Percentiles rank a stretch among this genome's conserved stretches.
phyloP scores from a whole-genome alignment of 192 early-diverging fungal species.

The Diversispora epigaea region DNA sequence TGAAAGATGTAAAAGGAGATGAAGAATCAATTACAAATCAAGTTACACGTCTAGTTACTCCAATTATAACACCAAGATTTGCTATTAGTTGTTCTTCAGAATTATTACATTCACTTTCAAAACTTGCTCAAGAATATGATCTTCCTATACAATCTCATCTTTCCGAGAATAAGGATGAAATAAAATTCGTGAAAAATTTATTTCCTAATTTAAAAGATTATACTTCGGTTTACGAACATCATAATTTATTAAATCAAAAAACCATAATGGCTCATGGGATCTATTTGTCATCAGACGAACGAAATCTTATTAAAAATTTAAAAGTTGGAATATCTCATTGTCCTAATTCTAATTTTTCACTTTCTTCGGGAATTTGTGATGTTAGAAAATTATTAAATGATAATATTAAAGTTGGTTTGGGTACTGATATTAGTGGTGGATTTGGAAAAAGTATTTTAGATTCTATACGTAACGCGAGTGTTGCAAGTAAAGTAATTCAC shows the following conservation, averaged over 20 bases:
- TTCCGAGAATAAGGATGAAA: conserved; percentile 81
- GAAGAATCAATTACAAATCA: too few relatives aligned
- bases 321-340: conserved; percentile 87
- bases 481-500: conserved; percentile 65
- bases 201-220: conserved; percentile 74
- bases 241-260: conserved; percentile 67
- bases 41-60: conserved; percentile 52
- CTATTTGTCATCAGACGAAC: conserved; percentile 76
- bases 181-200: conserved; percentile 68
- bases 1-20: not conserved
- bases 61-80: conserved; percentile 93
- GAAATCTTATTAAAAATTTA: conserved; percentile 58
- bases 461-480: conserved; percentile 79
- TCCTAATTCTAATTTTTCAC: conserved; percentile 86
- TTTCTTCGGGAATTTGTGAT: conserved; percentile 78
- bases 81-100: conserved; percentile 76
- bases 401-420: conserved; percentile 85
- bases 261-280: conserved; percentile 95
- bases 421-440: conserved; percentile 92
- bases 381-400: conserved; percentile 71
- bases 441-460: conserved; percentile 83
- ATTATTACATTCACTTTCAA: conserved; percentile 68
- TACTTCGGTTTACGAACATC: conserved; percentile 73
- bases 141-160: conserved; percentile 93
- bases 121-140: conserved; percentile 66